Evolutionary conservation across 345 rosid species (phyloP).

Genomic region (Garcia nutans): DNA sequence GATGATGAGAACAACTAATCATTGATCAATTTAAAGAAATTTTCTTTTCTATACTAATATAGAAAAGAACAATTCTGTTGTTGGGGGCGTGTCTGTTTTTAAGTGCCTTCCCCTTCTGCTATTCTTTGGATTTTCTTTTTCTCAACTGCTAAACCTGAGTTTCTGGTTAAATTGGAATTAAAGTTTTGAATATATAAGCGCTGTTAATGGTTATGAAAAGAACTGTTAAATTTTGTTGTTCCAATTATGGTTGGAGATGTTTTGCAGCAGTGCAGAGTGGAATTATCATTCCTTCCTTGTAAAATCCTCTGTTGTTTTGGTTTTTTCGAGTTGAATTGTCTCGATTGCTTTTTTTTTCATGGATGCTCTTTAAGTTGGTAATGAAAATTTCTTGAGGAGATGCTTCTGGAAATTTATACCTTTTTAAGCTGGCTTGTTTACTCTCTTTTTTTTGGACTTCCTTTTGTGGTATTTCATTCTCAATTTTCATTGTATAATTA

Average conservation of each 20-base stretch:
- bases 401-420: not conserved
- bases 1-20: not conserved
- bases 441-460: constrained; percentile 3
- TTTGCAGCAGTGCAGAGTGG: not conserved
- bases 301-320: not conserved
- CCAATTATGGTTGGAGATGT: not conserved
- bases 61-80: no score
- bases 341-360: not conserved
- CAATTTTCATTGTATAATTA: not conserved
- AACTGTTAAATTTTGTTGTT: not conserved
- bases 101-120: no score
- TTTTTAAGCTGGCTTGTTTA: not conserved
- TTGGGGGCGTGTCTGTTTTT: no score
- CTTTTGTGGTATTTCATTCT: not conserved
- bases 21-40: not conserved
- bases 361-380: not conserved
- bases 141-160: not conserved
- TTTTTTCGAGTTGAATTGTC: not conserved
- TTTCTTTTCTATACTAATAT: not conserved
- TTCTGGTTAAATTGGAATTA: constrained; percentile 11
- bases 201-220: not conserved
- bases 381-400: not conserved
- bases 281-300: not conserved
- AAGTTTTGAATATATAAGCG: not conserved
- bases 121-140: not conserved